A percentile compares a stretch with the other conserved stretches of the same genome.
Conservation (phyloP, 257 asterid genomes). For the Mentha longifolia region DNA sequence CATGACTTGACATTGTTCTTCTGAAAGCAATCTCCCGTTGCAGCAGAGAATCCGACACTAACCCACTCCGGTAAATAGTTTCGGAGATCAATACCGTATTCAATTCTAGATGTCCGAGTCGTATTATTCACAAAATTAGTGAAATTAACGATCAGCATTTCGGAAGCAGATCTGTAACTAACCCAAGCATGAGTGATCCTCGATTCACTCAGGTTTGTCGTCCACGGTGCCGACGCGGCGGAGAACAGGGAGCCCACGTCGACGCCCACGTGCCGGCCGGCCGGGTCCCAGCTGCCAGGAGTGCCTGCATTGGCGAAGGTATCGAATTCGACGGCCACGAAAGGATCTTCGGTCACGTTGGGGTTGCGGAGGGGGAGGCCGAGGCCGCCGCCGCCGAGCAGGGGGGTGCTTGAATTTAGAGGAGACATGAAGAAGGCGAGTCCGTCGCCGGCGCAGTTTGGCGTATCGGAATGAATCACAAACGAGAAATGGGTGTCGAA, state of each 20-base stretch:
- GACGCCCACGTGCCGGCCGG: not conserved
- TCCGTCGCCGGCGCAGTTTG: not conserved
- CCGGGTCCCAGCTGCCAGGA: no score
- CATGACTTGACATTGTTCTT: conserved; percentile 23
- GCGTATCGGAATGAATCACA: not conserved
- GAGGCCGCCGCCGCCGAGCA: not conserved
- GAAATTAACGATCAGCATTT: not conserved
- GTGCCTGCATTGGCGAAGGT: not conserved
- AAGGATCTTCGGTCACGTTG: conserved; percentile 1
- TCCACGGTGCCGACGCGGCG: not conserved
- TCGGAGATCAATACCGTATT: not conserved
- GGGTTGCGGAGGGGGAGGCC: not conserved
- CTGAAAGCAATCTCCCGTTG: not conserved
- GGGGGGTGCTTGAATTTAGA: not conserved
- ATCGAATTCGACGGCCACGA: conserved; percentile 25
- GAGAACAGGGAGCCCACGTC: not conserved
- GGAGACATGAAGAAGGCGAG: conserved; percentile 16
- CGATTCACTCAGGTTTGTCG: not conserved
- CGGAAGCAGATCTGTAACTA: not conserved
- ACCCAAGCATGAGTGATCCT: not conserved
- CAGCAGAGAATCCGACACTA: conserved; percentile 19
- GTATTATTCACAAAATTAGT: not conserved
- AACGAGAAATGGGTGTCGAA: conserved; percentile 19
- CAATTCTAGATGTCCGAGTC: not conserved
- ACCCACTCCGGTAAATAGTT: not conserved